Evolutionary conservation across 2,329 filamentous ascomycete genomes (phyloP).

Genomic region (Alternaria hordeiaustralica): DNA sequence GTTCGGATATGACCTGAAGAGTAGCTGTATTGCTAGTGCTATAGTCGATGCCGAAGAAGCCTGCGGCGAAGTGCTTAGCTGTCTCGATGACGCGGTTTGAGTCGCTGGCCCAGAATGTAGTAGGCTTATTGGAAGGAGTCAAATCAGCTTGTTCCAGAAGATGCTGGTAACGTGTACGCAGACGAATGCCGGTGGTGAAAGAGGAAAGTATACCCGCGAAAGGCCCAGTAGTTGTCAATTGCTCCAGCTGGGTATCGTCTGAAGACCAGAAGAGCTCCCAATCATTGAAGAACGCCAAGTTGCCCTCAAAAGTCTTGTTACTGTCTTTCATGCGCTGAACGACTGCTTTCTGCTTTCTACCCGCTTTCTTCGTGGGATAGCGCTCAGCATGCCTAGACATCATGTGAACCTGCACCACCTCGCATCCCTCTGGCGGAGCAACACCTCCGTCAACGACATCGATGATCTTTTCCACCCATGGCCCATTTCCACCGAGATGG

Average conservation of each 20-base stretch:
- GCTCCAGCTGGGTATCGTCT: slow-evolving; percentile 55
- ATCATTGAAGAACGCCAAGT: slow-evolving; percentile 60
- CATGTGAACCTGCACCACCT: slow-evolving; percentile 66
- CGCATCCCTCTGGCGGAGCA: slow-evolving; percentile 56
- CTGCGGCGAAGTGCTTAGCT: slow-evolving; percentile 61
- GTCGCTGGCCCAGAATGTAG: slow-evolving; percentile 61
- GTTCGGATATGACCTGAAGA: slow-evolving; percentile 62
- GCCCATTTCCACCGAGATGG: slow-evolving; percentile 62
- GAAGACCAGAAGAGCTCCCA: slow-evolving; percentile 62
- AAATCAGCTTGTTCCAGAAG: slow-evolving; percentile 46
- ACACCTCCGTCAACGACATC: slow-evolving; percentile 52
- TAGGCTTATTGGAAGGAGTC: slow-evolving; percentile 13
- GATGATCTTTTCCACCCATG: slow-evolving; percentile 60
- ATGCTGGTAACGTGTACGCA: slow-evolving; percentile 60
- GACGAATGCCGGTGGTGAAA: slow-evolving; percentile 61
- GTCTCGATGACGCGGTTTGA: slow-evolving; percentile 63
- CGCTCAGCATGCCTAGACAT: slow-evolving; percentile 65
- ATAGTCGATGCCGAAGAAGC: slow-evolving; percentile 62
- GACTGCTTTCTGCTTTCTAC: slow-evolving; percentile 57
- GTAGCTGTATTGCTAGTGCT: slow-evolving; percentile 37
- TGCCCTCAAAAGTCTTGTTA: slow-evolving; percentile 54
- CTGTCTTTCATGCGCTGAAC: slow-evolving; percentile 55
- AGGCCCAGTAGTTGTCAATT: slow-evolving; percentile 62
- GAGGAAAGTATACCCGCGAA: slow-evolving; percentile 62
- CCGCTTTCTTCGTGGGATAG: slow-evolving; percentile 61